These are phyloP conservation scores for Nectriaceae sp. DNA, from an alignment of 2,329 filamentous ascomycete genomes.

Conservation along the genomic window DNA sequence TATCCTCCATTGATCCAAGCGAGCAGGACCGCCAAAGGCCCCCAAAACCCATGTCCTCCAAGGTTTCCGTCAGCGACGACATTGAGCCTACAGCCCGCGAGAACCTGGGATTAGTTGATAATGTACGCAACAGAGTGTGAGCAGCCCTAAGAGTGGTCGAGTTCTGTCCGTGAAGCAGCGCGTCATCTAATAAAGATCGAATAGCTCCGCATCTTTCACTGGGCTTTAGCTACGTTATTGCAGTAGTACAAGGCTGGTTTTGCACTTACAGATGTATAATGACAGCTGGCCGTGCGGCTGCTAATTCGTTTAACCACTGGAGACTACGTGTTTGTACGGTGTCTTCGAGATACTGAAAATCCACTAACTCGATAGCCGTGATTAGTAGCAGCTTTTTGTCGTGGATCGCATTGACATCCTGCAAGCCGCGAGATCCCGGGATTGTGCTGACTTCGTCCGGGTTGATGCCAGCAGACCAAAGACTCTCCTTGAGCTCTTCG, in stretches of 20 bases:
- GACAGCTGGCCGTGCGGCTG: slow-evolving; percentile 55
- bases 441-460: slow-evolving; percentile 36
- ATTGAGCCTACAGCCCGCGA: slow-evolving; percentile 49
- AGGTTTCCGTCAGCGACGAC: slow-evolving; percentile 50
- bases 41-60: slow-evolving; percentile 63
- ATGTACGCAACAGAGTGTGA: slow-evolving; percentile 59
- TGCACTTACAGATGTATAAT: slow-evolving; percentile 58
- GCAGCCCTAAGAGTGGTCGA: slow-evolving; percentile 60
- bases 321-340: slow-evolving; percentile 60
- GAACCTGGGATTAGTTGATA: slow-evolving; percentile 57
- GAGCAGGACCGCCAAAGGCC: slow-evolving; percentile 63
- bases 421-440: slow-evolving; percentile 25
- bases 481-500: slow-evolving; percentile 63
- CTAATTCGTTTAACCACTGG: slow-evolving; percentile 60
- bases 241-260: slow-evolving; percentile 11
- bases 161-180: slow-evolving; percentile 65
- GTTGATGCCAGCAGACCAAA: slow-evolving; percentile 61
- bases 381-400: slow-evolving; percentile 65
- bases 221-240: background rate
- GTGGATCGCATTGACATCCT: slow-evolving; percentile 47
- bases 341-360: slow-evolving; percentile 67
- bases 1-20: slow-evolving; percentile 44
- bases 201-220: slow-evolving; percentile 54
- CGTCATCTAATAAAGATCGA: slow-evolving; percentile 59
- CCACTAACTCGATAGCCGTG: slow-evolving; percentile 64